Evolutionary conservation across 768 basidiomycete species (phyloP).

Genomic region (Tulasnella sp.): DNA sequence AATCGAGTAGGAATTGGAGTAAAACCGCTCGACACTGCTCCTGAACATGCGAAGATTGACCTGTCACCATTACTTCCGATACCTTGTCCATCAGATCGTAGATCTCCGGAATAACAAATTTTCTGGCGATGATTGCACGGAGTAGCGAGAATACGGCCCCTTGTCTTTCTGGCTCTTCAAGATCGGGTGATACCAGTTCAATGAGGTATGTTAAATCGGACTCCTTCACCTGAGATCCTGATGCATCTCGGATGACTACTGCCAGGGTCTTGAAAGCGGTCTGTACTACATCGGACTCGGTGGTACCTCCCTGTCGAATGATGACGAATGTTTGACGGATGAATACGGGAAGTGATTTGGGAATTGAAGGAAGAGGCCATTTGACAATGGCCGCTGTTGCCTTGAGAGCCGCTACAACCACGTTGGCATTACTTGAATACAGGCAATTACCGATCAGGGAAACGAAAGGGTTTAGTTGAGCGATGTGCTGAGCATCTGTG

Average conservation of each 20-base stretch:
- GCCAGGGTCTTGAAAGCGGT: slow-evolving; percentile 78
- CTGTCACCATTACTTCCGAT: slow-evolving; percentile 84
- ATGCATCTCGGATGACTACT: slow-evolving; percentile 78
- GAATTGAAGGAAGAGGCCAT: slow-evolving; percentile 66
- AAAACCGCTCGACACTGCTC: slow-evolving; percentile 80
- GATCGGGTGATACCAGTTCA: slow-evolving; percentile 72
- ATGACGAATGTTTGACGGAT: slow-evolving; percentile 73
- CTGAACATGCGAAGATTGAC: slow-evolving; percentile 79
- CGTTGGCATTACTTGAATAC: slow-evolving; percentile 65
- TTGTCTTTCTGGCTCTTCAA: slow-evolving; percentile 82
- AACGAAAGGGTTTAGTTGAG: slow-evolving; percentile 80
- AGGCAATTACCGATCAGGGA: slow-evolving; percentile 80
- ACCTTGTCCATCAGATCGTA: slow-evolving; percentile 95
- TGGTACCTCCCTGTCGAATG: slow-evolving; percentile 67
- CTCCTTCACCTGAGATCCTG: slow-evolving; percentile 69
- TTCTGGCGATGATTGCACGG: slow-evolving; percentile 78
- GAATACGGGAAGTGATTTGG: slow-evolving; percentile 67
- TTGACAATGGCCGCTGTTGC: slow-evolving; percentile 67
- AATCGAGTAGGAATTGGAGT: slow-evolving; percentile 90
- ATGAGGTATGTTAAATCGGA: slow-evolving; percentile 79
- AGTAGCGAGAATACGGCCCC: slow-evolving; percentile 76
- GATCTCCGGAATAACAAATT: slow-evolving; percentile 88
- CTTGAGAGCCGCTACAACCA: slow-evolving; percentile 63
- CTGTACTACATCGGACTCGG: slow-evolving; percentile 83
- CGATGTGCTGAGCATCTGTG: slow-evolving; percentile 52